A percentile compares a stretch with the other conserved stretches of the same genome.
Conservation (phyloP, 2,329 filamentous ascomycete genomes). For the Ophiocordyceps camponoti-leonardi region DNA sequence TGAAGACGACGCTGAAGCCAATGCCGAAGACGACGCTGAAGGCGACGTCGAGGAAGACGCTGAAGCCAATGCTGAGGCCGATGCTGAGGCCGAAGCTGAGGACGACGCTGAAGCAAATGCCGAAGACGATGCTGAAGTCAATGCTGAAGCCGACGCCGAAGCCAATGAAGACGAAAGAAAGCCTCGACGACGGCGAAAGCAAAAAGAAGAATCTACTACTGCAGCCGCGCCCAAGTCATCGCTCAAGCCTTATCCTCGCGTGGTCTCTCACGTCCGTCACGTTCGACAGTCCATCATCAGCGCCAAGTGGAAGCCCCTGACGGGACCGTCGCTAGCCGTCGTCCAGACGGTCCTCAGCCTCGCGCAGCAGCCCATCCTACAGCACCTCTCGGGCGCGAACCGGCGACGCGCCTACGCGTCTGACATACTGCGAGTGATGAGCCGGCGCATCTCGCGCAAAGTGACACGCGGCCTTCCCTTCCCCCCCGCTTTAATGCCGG, state of each 20-base stretch:
- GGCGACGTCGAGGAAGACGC: too few relatives aligned
- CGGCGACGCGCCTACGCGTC: slow-evolving; percentile 34
- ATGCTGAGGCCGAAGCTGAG: neutral
- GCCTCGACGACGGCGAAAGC: neutral
- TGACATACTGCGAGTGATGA: slow-evolving; percentile 34
- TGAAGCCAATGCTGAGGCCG: too few relatives aligned
- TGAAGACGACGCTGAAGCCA: too few relatives aligned
- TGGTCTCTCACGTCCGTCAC: slow-evolving; percentile 30
- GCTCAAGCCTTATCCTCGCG: slow-evolving; percentile 26
- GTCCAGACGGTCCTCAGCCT: slow-evolving; percentile 39
- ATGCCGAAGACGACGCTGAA: too few relatives aligned
- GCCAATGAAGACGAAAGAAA: neutral
- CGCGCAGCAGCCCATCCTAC: slow-evolving; percentile 43
- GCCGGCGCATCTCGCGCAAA: slow-evolving; percentile 38
- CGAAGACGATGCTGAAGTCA: neutral
- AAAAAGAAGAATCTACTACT: slow-evolving; percentile 3
- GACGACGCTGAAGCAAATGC: neutral
- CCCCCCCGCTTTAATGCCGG: slow-evolving; percentile 29
- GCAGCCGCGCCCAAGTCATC: slow-evolving; percentile 3
- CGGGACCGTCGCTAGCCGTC: slow-evolving; percentile 33
- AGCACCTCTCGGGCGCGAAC: slow-evolving; percentile 31
- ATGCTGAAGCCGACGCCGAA: neutral
- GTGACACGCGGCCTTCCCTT: slow-evolving; percentile 47
- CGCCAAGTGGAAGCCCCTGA: slow-evolving; percentile 47
- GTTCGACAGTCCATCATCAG: slow-evolving; percentile 49